phyloP scores from a whole-genome alignment of 2,329 filamentous ascomycete species.

The Trichoderma sp. region DNA sequence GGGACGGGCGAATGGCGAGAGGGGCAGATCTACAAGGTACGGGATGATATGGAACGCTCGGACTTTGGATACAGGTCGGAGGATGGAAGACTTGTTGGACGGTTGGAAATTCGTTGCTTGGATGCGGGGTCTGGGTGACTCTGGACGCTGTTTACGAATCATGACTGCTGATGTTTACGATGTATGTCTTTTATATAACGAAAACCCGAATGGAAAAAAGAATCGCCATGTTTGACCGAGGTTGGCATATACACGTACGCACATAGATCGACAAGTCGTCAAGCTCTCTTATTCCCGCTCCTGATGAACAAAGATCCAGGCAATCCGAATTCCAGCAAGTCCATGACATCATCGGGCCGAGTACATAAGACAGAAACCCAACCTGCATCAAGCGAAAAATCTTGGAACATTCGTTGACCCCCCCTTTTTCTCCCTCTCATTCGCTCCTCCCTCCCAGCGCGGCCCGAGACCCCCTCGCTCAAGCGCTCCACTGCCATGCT shows the following conservation, averaged over 20 bases:
- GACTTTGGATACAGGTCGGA: slow-evolving; percentile 23
- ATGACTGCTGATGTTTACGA: slow-evolving; percentile 30
- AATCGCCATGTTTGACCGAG: slow-evolving; percentile 18
- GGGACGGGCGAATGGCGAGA: slow-evolving; percentile 5
- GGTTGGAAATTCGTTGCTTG: slow-evolving; percentile 26
- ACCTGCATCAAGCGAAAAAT: background rate
- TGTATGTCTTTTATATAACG: slow-evolving; percentile 8
- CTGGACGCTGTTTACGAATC: slow-evolving; percentile 33
- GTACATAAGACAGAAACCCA: background rate
- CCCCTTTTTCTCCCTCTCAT: background rate
- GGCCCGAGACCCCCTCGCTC: background rate
- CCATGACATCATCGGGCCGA: slow-evolving; percentile 16
- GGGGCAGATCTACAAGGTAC: slow-evolving; percentile 17
- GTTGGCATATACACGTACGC: background rate
- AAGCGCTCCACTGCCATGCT: too few relatives aligned
- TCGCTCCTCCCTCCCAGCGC: background rate
- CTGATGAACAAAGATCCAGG: background rate
- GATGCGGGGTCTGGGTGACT: background rate
- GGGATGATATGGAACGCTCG: slow-evolving; percentile 5
- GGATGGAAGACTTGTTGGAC: background rate
- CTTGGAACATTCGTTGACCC: background rate
- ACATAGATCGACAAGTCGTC: background rate
- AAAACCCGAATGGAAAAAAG: slow-evolving; percentile 13
- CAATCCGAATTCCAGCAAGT: background rate
- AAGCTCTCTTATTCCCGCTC: background rate